Base-by-base conservation (phyloP, 306 rosid genomes). In the Carpinus viminea region DNA sequence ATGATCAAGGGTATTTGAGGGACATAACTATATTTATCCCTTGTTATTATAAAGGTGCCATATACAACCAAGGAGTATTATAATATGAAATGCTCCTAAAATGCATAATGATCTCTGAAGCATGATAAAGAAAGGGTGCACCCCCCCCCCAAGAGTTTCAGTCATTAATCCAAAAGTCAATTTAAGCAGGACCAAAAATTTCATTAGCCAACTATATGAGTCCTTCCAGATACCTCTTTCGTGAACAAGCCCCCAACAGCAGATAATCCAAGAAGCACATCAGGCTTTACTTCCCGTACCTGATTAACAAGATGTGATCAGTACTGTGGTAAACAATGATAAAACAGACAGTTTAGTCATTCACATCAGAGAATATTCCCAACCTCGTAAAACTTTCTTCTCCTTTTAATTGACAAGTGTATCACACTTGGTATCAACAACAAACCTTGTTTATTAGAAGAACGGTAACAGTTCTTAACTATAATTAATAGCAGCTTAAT, bases 221-320 rank as follows among this genome's bases (percentile, higher is more conserved):
- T 60, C 41, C 65, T 77, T 64, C 57, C 9, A 50, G 16, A 62
- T 85, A 96, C 99, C 99, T 96, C 99, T 45, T 88, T 89, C 8
- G 99, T 90, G 86, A 96, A 96, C 85, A 96, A 86, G 68, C 99
- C 99, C 79, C 99, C 99, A 18, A 96, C 99, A 26, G 99, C 99
- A 77, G 99, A 96, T 76, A 96, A 86, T 89, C 99, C 99, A 70
- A 96, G 90, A 77, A 96, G 99, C 64, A 96, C 99, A 89, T 96
- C 99, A 53, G 99, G 99, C 86, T 93, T 96, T 78, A 96, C 96
- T 85, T 91, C 89, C 80, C 87, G 81, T 54, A 96, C 99, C 99
- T 96, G 89, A 76, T 80, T 68, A 64, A 51, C 70, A 75, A 76
- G 69, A 74, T 62, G 43, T 70, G 55, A 82, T 59, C 50, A 81